A percentile compares a stretch with the other conserved stretches of the same genome.
Evolutionary conservation across 495 filamentous ascomycete species (phyloP).

Genomic region (Neurospora sp.): DNA sequence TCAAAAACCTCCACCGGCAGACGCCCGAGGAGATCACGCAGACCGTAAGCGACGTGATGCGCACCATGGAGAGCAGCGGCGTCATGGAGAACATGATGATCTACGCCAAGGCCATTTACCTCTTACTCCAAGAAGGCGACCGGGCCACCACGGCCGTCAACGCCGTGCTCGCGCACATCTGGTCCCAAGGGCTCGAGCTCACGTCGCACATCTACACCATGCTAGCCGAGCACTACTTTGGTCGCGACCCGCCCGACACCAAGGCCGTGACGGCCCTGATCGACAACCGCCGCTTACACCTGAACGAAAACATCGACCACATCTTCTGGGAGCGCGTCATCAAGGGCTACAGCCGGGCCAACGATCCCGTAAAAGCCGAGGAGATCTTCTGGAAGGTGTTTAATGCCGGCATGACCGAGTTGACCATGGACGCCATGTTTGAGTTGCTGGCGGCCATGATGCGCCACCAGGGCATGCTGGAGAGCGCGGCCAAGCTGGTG

Average conservation of each 20-base stretch:
- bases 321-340: conserved; percentile 61
- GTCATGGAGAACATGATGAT: conserved; percentile 44
- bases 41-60: conserved; percentile 32
- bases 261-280: conserved; percentile 46
- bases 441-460: conserved; percentile 39
- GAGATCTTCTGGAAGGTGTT: conserved; percentile 37
- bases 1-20: conserved; percentile 11
- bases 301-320: conserved; percentile 36
- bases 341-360: conserved; percentile 46
- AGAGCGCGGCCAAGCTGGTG: conserved; percentile 23
- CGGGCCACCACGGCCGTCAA: conserved; percentile 40
- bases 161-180: conserved; percentile 52
- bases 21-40: conserved; percentile 21
- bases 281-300: conserved; percentile 27
- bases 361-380: conserved; percentile 41
- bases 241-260: conserved; percentile 44
- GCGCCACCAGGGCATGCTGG: conserved; percentile 23
- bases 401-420: conserved; percentile 20
- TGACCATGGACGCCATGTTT: conserved; percentile 36
- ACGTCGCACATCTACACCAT: conserved; percentile 58
- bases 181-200: conserved; percentile 35
- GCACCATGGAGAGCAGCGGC: conserved; percentile 41
- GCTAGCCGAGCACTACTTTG: conserved; percentile 58
- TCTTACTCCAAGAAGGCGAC: conserved; percentile 39
- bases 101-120: conserved; percentile 55